phyloP scores from a whole-genome alignment of 805 yeast species.

The Clavispora carvajalis region DNA sequence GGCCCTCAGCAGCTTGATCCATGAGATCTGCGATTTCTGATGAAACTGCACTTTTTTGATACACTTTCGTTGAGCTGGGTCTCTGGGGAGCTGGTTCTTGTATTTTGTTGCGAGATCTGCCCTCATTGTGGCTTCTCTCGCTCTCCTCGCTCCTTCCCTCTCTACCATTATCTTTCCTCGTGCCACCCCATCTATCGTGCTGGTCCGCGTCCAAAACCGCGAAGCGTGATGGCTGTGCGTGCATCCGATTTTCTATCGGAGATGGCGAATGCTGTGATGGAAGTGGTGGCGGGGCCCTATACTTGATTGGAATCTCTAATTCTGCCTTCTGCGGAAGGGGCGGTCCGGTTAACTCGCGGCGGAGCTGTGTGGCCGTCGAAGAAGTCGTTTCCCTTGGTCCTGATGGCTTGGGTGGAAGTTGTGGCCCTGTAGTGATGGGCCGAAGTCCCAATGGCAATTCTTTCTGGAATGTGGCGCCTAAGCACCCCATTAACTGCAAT shows the following conservation, averaged over 20 bases:
- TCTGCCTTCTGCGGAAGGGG: constrained; percentile 22
- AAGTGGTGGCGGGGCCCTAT: constrained; percentile 28
- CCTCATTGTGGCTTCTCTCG: too few species aligned
- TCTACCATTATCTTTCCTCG: too few species aligned
- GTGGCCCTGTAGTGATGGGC: constrained; percentile 11
- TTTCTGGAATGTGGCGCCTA: constrained; percentile 30
- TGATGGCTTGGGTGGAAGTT: constrained; percentile 21
- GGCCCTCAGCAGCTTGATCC: constrained; percentile 12
- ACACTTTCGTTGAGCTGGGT: not conserved
- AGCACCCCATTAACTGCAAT: constrained; percentile 26
- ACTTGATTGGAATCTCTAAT: constrained; percentile 19
- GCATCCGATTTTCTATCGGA: too few species aligned
- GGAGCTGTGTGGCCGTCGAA: constrained; percentile 12
- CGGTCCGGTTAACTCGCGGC: constrained; percentile 18
- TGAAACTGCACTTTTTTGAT: too few species aligned
- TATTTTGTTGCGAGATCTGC: too few species aligned
- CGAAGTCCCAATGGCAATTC: constrained; percentile 34
- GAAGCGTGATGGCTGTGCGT: too few species aligned
- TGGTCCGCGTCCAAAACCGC: too few species aligned
- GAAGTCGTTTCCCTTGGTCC: constrained; percentile 30
- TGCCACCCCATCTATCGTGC: too few species aligned
- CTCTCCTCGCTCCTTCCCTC: too few species aligned
- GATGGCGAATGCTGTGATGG: too few species aligned
- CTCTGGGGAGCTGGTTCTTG: too few species aligned
- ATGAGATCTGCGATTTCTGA: constrained; percentile 12